Evolutionary conservation across 1,284 basidiomycete genomes (phyloP).

Genomic region (Irpex lacteus): DNA sequence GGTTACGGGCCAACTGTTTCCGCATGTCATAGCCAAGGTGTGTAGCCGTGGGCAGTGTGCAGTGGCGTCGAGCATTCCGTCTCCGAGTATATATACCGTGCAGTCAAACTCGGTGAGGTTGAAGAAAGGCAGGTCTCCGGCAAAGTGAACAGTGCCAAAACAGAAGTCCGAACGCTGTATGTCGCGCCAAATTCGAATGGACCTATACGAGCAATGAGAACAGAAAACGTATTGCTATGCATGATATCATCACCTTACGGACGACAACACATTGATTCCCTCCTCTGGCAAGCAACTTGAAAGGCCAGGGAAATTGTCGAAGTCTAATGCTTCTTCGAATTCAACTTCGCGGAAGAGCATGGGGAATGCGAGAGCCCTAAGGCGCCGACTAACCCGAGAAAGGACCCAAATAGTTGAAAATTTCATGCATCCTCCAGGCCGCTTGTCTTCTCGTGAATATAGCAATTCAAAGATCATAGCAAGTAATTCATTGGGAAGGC

Average conservation of each 20-base stretch:
- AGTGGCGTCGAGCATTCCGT: not conserved
- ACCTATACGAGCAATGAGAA: not conserved
- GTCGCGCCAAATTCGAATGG: not conserved
- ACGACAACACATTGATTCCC: not conserved
- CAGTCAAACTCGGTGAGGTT: not conserved
- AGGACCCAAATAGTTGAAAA: not conserved
- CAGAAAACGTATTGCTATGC: not conserved
- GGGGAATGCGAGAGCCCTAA: not conserved
- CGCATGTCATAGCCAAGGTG: not conserved
- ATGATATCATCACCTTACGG: not conserved
- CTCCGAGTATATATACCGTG: not conserved
- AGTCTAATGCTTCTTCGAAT: not conserved
- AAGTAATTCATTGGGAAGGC: not conserved
- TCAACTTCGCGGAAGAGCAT: not conserved
- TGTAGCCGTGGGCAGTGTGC: not conserved
- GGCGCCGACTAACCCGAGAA: not conserved
- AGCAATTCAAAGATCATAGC: not conserved
- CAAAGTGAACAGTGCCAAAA: not conserved
- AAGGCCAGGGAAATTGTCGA: not conserved
- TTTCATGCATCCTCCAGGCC: not conserved
- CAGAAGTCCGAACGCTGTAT: not conserved
- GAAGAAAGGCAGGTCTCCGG: not conserved
- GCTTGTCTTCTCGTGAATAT: not conserved
- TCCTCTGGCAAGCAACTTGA: not conserved
- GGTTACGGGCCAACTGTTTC: not conserved